phyloP scores from a whole-genome alignment of 2,329 filamentous ascomycete species.

The Keithomyces neogunnii region DNA sequence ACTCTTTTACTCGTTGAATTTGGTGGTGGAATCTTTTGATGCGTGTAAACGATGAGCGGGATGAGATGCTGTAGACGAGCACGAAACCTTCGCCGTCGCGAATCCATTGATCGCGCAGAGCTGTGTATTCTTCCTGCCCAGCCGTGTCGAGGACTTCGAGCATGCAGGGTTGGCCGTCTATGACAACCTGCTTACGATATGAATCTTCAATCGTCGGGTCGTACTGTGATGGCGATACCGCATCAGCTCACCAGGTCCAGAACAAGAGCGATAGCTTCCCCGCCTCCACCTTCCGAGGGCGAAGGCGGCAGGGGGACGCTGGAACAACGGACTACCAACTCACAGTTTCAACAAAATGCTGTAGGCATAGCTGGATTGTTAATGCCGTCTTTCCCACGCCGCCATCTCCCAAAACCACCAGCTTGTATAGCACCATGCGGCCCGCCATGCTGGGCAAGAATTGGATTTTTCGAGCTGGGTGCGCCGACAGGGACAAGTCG shows the following conservation, averaged over 20 bases:
- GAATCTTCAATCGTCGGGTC: constrained; percentile 85
- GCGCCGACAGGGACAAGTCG: not conserved
- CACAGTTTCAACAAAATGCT: constrained; percentile 95
- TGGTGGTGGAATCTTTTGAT: constrained; percentile 96
- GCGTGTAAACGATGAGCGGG: constrained; percentile 85
- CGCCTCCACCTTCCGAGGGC: not conserved
- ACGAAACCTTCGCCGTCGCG: constrained; percentile 96
- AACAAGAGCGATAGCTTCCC: not conserved
- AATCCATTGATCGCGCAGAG: constrained; percentile 95
- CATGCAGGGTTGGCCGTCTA: constrained; percentile 94
- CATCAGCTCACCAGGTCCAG: constrained; percentile 1
- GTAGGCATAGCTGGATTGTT: constrained; percentile 93
- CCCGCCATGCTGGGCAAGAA: constrained; percentile 57
- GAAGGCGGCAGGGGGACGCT: not conserved
- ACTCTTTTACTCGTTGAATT: constrained; percentile 96
- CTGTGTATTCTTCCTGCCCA: constrained; percentile 97
- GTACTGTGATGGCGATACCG: constrained; percentile 42
- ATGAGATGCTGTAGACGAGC: constrained; percentile 97
- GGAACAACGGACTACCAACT: constrained; percentile 21
- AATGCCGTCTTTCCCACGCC: constrained; percentile 91
- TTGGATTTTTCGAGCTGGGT: not conserved
- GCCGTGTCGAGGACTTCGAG: constrained; percentile 95
- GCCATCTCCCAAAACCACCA: constrained; percentile 91
- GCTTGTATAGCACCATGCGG: constrained; percentile 92
- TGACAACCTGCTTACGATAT: constrained; percentile 83